phyloP scores from a whole-genome alignment of 2,329 filamentous ascomycete species.

The Cladosporium halotolerans region DNA sequence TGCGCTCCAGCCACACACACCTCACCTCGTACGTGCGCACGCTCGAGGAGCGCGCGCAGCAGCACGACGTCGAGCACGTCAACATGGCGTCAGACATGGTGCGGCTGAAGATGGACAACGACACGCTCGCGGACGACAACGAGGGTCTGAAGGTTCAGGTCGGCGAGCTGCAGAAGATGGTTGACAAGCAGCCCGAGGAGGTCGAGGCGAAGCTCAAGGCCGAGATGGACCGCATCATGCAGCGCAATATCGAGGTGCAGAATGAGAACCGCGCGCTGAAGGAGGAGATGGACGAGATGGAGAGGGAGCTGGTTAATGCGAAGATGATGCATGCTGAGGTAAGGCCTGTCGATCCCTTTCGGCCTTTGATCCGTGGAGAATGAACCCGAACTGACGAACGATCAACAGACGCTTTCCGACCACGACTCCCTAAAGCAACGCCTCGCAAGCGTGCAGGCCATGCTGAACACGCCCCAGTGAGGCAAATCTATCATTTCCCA shows the following conservation, averaged over 20 bases:
- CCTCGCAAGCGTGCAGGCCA: conserved; percentile 40
- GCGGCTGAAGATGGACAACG: conserved; percentile 86
- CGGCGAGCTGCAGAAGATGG: conserved; percentile 73
- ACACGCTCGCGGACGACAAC: conserved; percentile 81
- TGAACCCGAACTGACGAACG: conserved; percentile 7
- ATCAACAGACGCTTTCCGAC: conserved; percentile 40
- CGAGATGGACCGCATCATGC: conserved; percentile 88
- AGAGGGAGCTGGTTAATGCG: conserved; percentile 82
- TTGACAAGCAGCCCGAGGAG: conserved; percentile 83
- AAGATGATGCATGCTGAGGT: conserved; percentile 97
- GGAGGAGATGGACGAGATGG: conserved; percentile 84
- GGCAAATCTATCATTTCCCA: too few relatives aligned
- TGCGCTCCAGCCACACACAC: conserved; percentile 60
- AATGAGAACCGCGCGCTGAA: conserved; percentile 85
- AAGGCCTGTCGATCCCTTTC: conserved; percentile 34
- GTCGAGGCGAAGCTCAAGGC: conserved; percentile 73
- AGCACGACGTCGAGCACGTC: conserved; percentile 84
- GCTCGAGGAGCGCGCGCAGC: conserved; percentile 81
- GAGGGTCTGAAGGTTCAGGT: conserved; percentile 83
- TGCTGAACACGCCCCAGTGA: conserved; percentile 29
- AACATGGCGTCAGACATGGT: conserved; percentile 87
- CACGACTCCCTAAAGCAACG: conserved; percentile 45
- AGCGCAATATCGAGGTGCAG: conserved; percentile 85
- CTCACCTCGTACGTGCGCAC: conserved; percentile 72
- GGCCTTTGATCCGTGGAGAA: conserved; percentile 18